phyloP scores from a whole-genome alignment of 768 basidiomycete species.

The Agrocybe praecox region DNA sequence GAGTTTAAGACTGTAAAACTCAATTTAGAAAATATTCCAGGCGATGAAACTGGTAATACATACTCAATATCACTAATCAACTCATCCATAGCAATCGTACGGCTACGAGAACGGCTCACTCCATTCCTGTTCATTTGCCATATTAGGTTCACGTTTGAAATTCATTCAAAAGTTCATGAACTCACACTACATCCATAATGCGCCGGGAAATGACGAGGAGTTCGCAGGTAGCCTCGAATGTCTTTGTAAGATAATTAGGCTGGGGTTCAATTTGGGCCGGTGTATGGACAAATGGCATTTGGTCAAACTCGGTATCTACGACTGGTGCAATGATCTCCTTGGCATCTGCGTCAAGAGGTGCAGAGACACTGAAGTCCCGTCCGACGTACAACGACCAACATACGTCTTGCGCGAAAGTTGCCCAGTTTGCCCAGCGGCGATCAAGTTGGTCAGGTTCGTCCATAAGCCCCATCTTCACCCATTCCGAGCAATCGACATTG shows the following conservation, averaged over 20 bases:
- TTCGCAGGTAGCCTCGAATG: constrained; percentile 51
- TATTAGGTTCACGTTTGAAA: background rate
- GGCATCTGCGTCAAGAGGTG: constrained; percentile 31
- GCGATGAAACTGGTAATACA: constrained; percentile 14
- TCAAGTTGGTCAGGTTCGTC: constrained; percentile 54
- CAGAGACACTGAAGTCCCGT: constrained; percentile 53
- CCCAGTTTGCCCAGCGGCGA: constrained; percentile 64
- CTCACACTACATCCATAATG: constrained; percentile 60
- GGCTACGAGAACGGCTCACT: constrained; percentile 39
- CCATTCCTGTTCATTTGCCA: constrained; percentile 36
- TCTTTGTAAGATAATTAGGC: constrained; percentile 44
- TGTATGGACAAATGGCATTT: constrained; percentile 45
- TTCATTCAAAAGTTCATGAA: constrained; percentile 1
- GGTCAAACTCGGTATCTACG: constrained; percentile 51
- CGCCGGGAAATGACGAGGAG: constrained; percentile 49
- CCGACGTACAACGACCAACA: constrained; percentile 73
- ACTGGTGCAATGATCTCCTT: constrained; percentile 47
- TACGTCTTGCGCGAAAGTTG: constrained; percentile 61
- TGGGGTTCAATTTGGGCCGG: constrained; percentile 40
- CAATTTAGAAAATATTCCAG: background rate
- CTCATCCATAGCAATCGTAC: constrained; percentile 43
- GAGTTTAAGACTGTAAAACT: constrained; percentile 38
- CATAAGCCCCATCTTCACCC: constrained; percentile 56
- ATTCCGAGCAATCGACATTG: constrained; percentile 55
- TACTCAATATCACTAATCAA: constrained; percentile 58